Evolutionary conservation across 495 filamentous ascomycete genomes (phyloP), one percentile per base, ranked within the genome.

Genomic region (Trichodelitschia bisporula): DNA sequence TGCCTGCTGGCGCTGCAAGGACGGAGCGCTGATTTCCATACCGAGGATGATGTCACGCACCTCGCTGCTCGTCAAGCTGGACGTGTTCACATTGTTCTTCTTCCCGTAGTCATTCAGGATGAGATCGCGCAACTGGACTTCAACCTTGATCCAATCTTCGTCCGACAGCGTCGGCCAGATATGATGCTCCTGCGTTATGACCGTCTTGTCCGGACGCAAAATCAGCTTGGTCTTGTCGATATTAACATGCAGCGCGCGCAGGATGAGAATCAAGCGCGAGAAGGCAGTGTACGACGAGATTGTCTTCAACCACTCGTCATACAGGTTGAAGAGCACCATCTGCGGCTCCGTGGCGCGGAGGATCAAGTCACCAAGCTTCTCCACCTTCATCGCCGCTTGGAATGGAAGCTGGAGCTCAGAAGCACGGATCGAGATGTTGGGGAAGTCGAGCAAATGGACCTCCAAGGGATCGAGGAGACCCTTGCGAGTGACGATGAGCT

Each of bases 381-480:
- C 89, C 23, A 99, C 83, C 61, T 95, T 99, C 89, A 99, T 99
- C 2, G 89, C 89, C 27, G 89, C 89, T 50, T 99, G 89, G 75
- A 99, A 99, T 3, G 89, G 89, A 36, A 99, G 57, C 51, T 99
- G 89, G 34, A 99, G 56, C 55, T 99, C 89, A 0, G 89, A 99
- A 24, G 89, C 89, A 40, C 89, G 79, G 39, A 99, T 99, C 6
- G 84, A 92, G 37, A 99, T 99, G 44, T 99, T 99, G 25, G 89
- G 89, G 61, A 99, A 99, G 49, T 99, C 89, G 14, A 99, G 66
- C 38, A 99, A 52, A 42, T 95, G 89, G 19, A 99, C 89, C 50
- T 99, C 89, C 4, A 99, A 66, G 29, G 89, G 89, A 64, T 99
- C 89, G 19, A 99, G 57, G 34, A 99, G 61, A 64, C 89, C 89